A percentile compares a stretch with the other conserved stretches of the same genome.
Evolutionary conservation across 495 filamentous ascomycete genomes (phyloP).

Genomic region (Aspergillus hancockii): DNA sequence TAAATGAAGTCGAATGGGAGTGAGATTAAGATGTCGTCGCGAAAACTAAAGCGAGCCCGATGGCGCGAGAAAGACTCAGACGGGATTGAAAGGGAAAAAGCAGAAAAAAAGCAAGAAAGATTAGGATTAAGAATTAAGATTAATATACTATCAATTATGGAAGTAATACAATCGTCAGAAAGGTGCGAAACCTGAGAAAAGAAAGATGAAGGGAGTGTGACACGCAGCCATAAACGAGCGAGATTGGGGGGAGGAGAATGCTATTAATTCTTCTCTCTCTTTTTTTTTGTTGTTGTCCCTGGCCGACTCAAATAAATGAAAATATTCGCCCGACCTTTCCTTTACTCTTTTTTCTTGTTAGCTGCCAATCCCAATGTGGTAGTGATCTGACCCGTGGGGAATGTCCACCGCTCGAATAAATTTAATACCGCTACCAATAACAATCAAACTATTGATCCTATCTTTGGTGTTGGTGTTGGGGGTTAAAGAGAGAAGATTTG

Average conservation of each 20-base stretch:
- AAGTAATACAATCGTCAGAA: neutral
- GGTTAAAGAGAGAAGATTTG: neutral
- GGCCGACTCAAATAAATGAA: constrained; percentile 3
- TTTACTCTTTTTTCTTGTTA: neutral
- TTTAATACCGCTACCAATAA: neutral
- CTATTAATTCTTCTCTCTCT: neutral
- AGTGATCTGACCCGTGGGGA: constrained; percentile 14
- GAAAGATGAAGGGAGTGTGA: constrained; percentile 17
- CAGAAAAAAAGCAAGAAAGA: constrained; percentile 4
- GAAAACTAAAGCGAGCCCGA: constrained; percentile 11
- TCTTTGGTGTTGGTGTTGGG: neutral
- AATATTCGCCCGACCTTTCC: neutral
- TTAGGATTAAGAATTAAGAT: constrained; percentile 2
- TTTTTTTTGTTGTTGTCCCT: constrained; percentile 3
- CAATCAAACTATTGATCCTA: neutral
- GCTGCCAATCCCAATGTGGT: constrained; percentile 2
- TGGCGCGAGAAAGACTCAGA: neutral
- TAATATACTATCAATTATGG: neutral
- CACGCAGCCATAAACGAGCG: constrained; percentile 5
- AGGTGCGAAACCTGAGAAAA: neutral
- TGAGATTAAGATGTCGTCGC: constrained; percentile 14
- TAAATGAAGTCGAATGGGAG: constrained; percentile 3
- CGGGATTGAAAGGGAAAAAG: constrained; percentile 6
- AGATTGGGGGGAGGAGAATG: neutral
- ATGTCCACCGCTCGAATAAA: constrained; percentile 2